phyloP scores from a whole-genome alignment of 257 asterid species.

The Solanum neorickii region DNA sequence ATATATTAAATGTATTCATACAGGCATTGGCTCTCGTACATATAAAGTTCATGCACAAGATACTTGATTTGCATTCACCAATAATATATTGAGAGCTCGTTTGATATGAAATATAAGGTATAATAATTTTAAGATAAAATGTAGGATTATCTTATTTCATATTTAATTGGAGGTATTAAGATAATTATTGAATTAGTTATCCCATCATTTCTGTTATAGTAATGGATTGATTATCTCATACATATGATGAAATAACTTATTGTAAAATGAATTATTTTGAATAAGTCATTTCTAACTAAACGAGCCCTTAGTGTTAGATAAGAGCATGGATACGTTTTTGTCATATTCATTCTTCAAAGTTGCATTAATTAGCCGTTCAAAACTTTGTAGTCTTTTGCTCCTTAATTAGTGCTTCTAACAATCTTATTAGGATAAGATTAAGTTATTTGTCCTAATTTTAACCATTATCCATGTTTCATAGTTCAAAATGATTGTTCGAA shows the following conservation, averaged over 20 bases:
- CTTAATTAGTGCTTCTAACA: not conserved
- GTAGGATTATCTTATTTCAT: no score
- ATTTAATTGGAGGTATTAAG: not conserved
- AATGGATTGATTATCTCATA: no score
- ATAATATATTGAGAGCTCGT: not conserved
- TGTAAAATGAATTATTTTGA: no score
- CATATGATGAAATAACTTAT: no score
- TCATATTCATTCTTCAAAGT: not conserved
- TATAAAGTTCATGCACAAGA: not conserved
- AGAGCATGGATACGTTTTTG: not conserved
- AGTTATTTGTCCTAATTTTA: not conserved
- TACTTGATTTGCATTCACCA: not conserved
- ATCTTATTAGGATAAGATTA: not conserved
- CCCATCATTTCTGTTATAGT: no score
- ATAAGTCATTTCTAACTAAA: no score
- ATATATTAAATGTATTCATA: not conserved
- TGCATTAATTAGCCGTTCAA: not conserved
- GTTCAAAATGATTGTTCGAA: not conserved
- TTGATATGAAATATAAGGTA: not conserved
- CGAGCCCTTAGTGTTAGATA: not conserved
- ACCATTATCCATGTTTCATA: not conserved
- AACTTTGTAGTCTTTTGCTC: not conserved
- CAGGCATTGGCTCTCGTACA: not conserved
- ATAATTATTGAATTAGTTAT: no score
- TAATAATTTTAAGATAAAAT: no score